These are phyloP conservation scores for Claviceps pazoutovae DNA, from an alignment of 2,329 filamentous ascomycete genomes.

Conservation along the genomic window DNA sequence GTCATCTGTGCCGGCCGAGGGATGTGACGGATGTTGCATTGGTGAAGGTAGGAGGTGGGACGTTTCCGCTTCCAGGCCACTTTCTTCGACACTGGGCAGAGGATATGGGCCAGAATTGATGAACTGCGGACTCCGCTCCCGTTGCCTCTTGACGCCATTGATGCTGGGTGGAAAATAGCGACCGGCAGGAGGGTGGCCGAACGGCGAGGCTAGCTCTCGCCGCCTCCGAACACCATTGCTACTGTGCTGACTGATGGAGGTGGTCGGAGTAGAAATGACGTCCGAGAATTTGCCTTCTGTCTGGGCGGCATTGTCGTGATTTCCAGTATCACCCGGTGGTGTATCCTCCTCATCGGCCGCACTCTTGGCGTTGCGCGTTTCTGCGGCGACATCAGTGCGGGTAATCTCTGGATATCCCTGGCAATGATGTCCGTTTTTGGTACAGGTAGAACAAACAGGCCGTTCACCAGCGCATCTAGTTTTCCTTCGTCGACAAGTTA, in stretches of 20 bases:
- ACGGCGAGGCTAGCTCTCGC: background rate
- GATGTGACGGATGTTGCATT: slow-evolving; percentile 5
- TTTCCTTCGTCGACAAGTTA: slow-evolving; percentile 63
- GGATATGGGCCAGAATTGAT: background rate
- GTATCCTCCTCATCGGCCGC: slow-evolving; percentile 7
- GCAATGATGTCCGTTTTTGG: slow-evolving; percentile 56
- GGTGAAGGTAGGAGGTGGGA: slow-evolving; percentile 5
- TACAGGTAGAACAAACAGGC: slow-evolving; percentile 57
- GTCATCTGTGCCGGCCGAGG: slow-evolving; percentile 11
- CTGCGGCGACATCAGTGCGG: slow-evolving; percentile 27
- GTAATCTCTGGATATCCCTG: slow-evolving; percentile 48
- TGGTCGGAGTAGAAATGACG: background rate
- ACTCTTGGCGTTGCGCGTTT: slow-evolving; percentile 9
- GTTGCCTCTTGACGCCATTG: background rate
- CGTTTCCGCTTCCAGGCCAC: background rate
- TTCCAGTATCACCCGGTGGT: background rate
- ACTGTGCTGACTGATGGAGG: background rate
- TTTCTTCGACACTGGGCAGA: background rate
- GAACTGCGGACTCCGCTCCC: background rate
- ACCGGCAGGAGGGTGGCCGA: background rate
- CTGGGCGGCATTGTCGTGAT: slow-evolving; percentile 3
- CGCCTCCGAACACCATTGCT: background rate
- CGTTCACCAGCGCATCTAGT: slow-evolving; percentile 63
- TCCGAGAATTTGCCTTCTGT: background rate
- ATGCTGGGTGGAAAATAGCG: background rate